Evolutionary conservation across 257 asterid species (phyloP).

Genomic region (Misopates orontium): DNA sequence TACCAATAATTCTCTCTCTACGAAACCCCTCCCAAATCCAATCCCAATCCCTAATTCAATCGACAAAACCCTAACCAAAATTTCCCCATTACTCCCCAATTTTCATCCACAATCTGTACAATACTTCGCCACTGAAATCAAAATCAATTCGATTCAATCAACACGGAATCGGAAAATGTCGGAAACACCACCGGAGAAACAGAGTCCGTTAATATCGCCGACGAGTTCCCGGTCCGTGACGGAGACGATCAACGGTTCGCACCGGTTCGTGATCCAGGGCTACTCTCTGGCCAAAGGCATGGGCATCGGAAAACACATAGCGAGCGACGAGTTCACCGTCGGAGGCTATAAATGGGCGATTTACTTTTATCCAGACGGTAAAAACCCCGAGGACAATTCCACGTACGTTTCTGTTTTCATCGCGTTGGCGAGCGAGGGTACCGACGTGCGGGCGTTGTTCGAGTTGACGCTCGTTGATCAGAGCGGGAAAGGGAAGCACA

Average conservation of each 20-base stretch:
- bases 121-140: too few relatives aligned
- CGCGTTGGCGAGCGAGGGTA: conserved; percentile 78
- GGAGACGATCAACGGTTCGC: conserved; percentile 76
- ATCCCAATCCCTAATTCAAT: too few relatives aligned
- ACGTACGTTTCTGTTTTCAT: conserved; percentile 72
- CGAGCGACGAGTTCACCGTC: conserved; percentile 70
- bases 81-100: too few relatives aligned
- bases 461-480: conserved; percentile 82
- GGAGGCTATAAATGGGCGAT: conserved; percentile 86
- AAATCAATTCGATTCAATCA: too few relatives aligned
- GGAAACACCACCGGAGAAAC: conserved; percentile 38
- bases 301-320: conserved; percentile 79
- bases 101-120: too few relatives aligned
- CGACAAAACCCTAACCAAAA: too few relatives aligned
- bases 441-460: conserved; percentile 81
- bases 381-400: conserved; percentile 72
- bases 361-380: conserved; percentile 84
- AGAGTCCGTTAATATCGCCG: conserved; percentile 40
- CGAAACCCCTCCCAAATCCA: too few relatives aligned
- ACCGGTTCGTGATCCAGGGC: conserved; percentile 71
- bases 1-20: too few relatives aligned
- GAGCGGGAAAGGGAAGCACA: conserved; percentile 87
- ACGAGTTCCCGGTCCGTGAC: conserved; percentile 73
- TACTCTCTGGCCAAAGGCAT: conserved; percentile 79
- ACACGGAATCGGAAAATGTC: conserved; percentile 26